Evolutionary conservation across 192 early-diverging fungal genomes (phyloP).

Genomic region (Spizellomyces sp.): DNA sequence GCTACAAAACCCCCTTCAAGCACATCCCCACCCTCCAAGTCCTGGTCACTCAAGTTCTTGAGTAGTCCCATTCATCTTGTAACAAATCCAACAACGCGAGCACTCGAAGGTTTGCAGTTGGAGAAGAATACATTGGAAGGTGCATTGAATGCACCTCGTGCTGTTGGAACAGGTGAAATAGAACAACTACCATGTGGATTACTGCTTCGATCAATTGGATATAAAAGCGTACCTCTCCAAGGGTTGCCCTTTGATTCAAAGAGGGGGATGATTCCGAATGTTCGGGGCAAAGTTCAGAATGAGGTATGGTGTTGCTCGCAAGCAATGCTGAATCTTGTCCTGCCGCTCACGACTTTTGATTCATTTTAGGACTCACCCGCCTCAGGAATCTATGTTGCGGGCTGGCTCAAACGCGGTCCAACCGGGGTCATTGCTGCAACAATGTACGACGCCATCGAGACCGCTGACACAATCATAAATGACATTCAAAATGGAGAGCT

Average conservation of each 20-base stretch:
- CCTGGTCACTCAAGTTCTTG: slow-evolving; percentile 75
- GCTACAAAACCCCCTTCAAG: slow-evolving; percentile 54
- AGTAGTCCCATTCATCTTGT: slow-evolving; percentile 68
- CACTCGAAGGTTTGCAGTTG: slow-evolving; percentile 34
- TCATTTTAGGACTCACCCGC: neutral
- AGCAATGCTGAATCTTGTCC: neutral
- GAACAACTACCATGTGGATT: slow-evolving; percentile 66
- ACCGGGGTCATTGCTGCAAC: slow-evolving; percentile 92
- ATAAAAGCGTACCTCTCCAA: slow-evolving; percentile 68
- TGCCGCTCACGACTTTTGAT: neutral
- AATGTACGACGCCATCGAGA: slow-evolving; percentile 92
- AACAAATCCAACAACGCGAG: neutral
- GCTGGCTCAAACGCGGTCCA: slow-evolving; percentile 96
- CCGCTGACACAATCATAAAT: slow-evolving; percentile 72
- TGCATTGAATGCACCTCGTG: slow-evolving; percentile 46
- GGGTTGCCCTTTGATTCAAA: slow-evolving; percentile 78
- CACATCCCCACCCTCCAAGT: slow-evolving; percentile 39
- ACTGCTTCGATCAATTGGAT: slow-evolving; percentile 84
- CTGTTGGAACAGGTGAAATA: slow-evolving; percentile 63
- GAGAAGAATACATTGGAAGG: slow-evolving; percentile 75
- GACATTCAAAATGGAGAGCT: slow-evolving; percentile 32
- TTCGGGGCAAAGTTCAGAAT: slow-evolving; percentile 70
- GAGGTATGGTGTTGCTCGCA: slow-evolving; percentile 21
- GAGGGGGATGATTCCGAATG: slow-evolving; percentile 76
- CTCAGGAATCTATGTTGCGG: slow-evolving; percentile 83